Base-by-base conservation (phyloP, 345 rosid species). In the Bruguiera gymnorhiza region DNA sequence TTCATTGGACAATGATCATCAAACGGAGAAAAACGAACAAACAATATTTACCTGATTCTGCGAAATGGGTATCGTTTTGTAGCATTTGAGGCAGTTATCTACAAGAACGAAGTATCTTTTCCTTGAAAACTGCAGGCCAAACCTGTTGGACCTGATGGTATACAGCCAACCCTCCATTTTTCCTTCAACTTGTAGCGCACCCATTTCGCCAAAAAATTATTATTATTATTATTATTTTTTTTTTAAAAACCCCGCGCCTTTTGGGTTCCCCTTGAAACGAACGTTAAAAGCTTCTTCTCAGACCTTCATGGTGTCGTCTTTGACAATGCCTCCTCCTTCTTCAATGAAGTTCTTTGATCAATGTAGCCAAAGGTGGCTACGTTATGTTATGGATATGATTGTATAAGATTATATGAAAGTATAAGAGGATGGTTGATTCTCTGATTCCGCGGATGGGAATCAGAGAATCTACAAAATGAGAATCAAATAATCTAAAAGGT, bases 91-190 rank as follows among this genome's bases (percentile, higher is more conserved):
- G 66, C 60, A 67, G 77, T 85, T 80, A 32, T 85, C 85, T 71
- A 65, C 80, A 71, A 92, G 94, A 86, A 85, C 67, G 70, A 86
- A 90, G 69, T 87, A 95, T 69, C 98, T 84, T 79, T 89, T 95
- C 61, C 92, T 80, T 23, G 97, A 88, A 72, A 81, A 84, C 62
- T 86, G 96, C 29, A 84, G 80, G 24, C 99, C 93, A 74, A 95
- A 80, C 72, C 97, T 87, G 77, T 83, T 87, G 30, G 86, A 83
- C 73, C 95, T 89, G 39, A 95, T 83, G 43, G 86, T 81, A 71
- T 86, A 86, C 39, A 95, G 79, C 98, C 99, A 95, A 26, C 99
- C 99, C 70, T 90, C 98, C 91, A 95, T 89, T 75, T 74, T 86
- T 24, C 79, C 81, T 54, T 82, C 88, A 21, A 68, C 67, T 69